Conservation (phyloP, 768 basidiomycete genomes). For the Termitomyces sp. region DNA sequence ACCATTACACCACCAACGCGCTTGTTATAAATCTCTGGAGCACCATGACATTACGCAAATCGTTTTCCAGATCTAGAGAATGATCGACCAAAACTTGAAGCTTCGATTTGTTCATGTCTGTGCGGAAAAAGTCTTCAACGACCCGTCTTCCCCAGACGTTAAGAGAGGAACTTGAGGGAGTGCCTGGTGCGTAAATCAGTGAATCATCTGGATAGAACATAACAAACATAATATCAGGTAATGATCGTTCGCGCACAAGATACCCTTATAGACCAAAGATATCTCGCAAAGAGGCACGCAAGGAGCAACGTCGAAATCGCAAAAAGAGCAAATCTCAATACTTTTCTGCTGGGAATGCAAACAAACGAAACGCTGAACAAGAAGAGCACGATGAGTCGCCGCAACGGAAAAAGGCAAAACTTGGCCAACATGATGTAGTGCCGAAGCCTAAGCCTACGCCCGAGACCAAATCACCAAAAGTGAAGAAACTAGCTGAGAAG, state of each 20-base stretch:
- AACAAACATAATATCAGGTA: constrained; percentile 12
- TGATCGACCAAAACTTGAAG: too few species aligned
- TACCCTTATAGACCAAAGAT: constrained; percentile 19
- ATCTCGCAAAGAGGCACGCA: constrained; percentile 62
- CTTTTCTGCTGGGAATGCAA: constrained; percentile 36
- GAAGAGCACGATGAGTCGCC: constrained; percentile 48
- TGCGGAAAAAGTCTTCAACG: constrained; percentile 34
- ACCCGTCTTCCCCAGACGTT: constrained; percentile 34
- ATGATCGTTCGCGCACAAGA: constrained; percentile 19
- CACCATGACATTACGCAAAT: fast-evolving
- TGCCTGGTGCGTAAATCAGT: constrained; percentile 13
- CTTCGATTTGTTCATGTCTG: constrained; percentile 13
- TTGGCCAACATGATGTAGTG: constrained; percentile 5
- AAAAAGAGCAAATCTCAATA: constrained; percentile 65
- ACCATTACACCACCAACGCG: constrained; percentile 72
- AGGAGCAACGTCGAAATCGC: constrained; percentile 52
- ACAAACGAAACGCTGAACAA: constrained; percentile 38
- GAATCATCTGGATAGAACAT: neutral
- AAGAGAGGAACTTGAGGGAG: constrained; percentile 26
- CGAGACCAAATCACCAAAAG: constrained; percentile 7
- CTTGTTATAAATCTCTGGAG: neutral
- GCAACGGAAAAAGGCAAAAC: constrained; percentile 46
- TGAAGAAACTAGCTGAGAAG: constrained; percentile 32
- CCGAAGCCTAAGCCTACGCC: neutral
- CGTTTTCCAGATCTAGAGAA: too few species aligned